Evolutionary conservation across 164 flowering plant species (phyloP).

Genomic region (Aristolochia fimbriata): DNA sequence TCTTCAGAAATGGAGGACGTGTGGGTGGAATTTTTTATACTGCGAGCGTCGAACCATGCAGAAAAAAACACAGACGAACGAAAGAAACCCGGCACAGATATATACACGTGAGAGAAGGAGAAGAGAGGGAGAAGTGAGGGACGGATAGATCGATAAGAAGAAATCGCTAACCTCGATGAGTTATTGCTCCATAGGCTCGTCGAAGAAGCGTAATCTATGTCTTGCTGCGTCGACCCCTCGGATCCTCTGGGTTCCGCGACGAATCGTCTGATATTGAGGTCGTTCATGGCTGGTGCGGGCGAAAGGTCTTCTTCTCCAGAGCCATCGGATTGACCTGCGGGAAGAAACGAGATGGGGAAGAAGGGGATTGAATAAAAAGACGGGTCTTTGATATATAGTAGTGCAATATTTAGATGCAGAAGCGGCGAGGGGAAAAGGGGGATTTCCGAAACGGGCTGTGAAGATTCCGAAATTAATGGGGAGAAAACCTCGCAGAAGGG

Average conservation of each 20-base stretch:
- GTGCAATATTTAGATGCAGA: no score
- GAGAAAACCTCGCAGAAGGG: constrained; percentile 11
- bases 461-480: constrained; percentile 8
- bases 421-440: constrained; percentile 2
- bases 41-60: constrained; percentile 19
- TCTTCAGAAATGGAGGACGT: constrained; percentile 27
- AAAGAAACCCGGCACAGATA: neutral
- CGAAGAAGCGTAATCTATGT: constrained; percentile 23
- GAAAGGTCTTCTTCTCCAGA: constrained; percentile 53
- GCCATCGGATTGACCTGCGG: constrained; percentile 52
- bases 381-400: neutral
- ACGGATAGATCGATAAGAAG: neutral
- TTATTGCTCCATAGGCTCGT: constrained; percentile 34
- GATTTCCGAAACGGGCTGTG: constrained; percentile 2
- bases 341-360: neutral
- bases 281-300: constrained; percentile 10
- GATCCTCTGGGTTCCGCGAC: constrained; percentile 21
- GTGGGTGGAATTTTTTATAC: constrained; percentile 21
- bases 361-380: neutral
- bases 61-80: constrained; percentile 9
- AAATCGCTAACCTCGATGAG: constrained; percentile 32
- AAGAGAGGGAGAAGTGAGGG: constrained; percentile 1
- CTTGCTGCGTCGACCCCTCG: constrained; percentile 28
- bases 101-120: neutral
- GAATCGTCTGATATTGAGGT: constrained; percentile 10